phyloP scores from a whole-genome alignment of 1,284 basidiomycete genomes.

The Rhizoctonia solani region DNA sequence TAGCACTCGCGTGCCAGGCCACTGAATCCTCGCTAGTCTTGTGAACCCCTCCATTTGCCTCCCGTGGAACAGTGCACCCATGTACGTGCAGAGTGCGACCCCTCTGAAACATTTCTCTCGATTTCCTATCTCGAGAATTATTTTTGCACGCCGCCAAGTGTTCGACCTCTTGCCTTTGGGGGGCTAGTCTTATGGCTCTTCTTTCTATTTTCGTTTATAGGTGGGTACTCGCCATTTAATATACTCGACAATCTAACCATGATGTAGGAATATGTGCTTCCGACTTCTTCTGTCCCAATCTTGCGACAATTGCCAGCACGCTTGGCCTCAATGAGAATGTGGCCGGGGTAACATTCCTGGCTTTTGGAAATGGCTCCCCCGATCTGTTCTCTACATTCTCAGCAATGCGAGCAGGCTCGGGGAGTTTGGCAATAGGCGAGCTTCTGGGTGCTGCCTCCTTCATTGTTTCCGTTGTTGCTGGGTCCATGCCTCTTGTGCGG shows the following conservation, averaged over 20 bases:
- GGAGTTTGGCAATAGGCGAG: conserved; percentile 91
- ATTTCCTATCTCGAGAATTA: conserved; percentile 70
- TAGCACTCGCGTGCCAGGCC: too few species aligned
- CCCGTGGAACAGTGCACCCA: conserved; percentile 64
- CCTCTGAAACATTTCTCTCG: conserved; percentile 64
- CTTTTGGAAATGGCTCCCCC: conserved; percentile 91
- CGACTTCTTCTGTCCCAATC: conserved; percentile 95
- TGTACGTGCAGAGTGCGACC: conserved; percentile 58
- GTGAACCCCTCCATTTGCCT: conserved; percentile 61
- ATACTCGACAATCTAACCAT: conserved; percentile 38
- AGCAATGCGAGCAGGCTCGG: conserved; percentile 84
- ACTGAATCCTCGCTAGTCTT: conserved; percentile 49
- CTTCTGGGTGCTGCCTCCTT: conserved; percentile 94
- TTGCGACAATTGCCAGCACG: conserved; percentile 80
- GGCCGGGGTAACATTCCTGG: conserved; percentile 90
- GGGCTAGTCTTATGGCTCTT: conserved; percentile 73
- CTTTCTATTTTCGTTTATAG: conserved; percentile 74
- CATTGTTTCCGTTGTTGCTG: conserved; percentile 93
- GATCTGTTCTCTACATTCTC: conserved; percentile 95
- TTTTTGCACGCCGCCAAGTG: conserved; percentile 61
- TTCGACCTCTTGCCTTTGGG: conserved; percentile 62
- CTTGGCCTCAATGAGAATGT: conserved; percentile 88
- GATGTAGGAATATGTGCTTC: conserved; percentile 87
- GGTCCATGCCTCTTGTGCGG: conserved; percentile 93
- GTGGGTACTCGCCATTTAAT: background rate